phyloP scores from a whole-genome alignment of 306 rosid genomes.

The Macrotyloma uniflorum region DNA sequence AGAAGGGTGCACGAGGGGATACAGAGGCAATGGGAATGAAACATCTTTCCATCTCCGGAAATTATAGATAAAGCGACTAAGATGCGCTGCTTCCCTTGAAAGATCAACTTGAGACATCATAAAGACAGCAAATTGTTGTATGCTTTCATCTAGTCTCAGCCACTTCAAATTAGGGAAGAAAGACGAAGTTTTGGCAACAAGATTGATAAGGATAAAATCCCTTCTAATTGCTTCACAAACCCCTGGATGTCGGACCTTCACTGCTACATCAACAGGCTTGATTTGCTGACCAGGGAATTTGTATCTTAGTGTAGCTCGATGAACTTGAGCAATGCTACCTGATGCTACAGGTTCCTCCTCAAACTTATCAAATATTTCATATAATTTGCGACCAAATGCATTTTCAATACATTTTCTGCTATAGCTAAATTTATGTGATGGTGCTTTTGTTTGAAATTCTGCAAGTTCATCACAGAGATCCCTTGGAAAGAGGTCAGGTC shows the following conservation, averaged over 20 bases:
- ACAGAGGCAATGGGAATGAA: constrained; percentile 78
- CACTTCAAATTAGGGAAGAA: constrained; percentile 65
- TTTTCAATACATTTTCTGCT: constrained; percentile 65
- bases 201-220: constrained; percentile 66
- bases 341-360: constrained; percentile 82
- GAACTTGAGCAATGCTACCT: constrained; percentile 89
- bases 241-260: constrained; percentile 84
- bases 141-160: constrained; percentile 77
- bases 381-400: constrained; percentile 69
- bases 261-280: constrained; percentile 74
- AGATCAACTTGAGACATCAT: constrained; percentile 88
- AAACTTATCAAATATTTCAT: constrained; percentile 71
- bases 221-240: constrained; percentile 80
- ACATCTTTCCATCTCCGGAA: constrained; percentile 73
- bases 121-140: constrained; percentile 71
- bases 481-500: constrained; percentile 80
- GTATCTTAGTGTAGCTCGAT: constrained; percentile 74
- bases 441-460: constrained; percentile 73
- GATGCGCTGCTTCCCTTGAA: constrained; percentile 84
- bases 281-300: constrained; percentile 64
- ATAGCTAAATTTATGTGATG: constrained; percentile 67
- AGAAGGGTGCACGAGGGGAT: constrained; percentile 84
- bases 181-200: constrained; percentile 54
- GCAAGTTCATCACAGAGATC: constrained; percentile 77
- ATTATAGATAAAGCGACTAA: constrained; percentile 75